These are phyloP conservation scores for Cyclotella distinguenda DNA, from an alignment of 108 stramenopile genomes.

Conservation along the genomic window DNA sequence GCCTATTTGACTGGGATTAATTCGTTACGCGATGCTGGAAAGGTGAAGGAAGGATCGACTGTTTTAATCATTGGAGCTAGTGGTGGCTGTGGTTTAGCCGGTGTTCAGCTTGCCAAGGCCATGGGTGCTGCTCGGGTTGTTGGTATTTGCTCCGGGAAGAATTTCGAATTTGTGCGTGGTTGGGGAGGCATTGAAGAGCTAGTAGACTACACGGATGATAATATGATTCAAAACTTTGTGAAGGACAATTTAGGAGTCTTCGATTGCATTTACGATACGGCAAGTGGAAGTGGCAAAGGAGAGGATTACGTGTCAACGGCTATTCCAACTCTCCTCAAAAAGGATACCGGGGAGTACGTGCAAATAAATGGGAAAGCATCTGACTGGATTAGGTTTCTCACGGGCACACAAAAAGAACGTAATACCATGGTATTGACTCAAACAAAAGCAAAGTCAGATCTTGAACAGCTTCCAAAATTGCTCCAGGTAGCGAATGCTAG, in stretches of 20 bases:
- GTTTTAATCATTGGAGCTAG: slow-evolving; percentile 51
- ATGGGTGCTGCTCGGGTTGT: slow-evolving; percentile 41
- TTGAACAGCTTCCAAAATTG: slow-evolving; percentile 24
- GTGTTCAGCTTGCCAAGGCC: slow-evolving; percentile 41
- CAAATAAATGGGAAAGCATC: slow-evolving; percentile 31
- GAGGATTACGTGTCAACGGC: slow-evolving; percentile 40
- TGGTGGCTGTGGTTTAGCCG: slow-evolving; percentile 53
- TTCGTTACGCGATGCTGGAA: slow-evolving; percentile 25
- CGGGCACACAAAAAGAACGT: slow-evolving; percentile 9
- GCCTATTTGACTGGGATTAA: slow-evolving; percentile 41
- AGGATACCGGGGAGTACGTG: slow-evolving; percentile 32
- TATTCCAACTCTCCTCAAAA: slow-evolving; percentile 19
- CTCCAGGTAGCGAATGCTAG: slow-evolving; percentile 12
- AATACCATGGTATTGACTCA: slow-evolving; percentile 16
- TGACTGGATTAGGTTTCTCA: slow-evolving; percentile 7
- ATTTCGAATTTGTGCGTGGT: slow-evolving; percentile 36
- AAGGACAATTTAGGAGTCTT: slow-evolving; percentile 36
- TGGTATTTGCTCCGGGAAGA: slow-evolving; percentile 53
- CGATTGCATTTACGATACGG: slow-evolving; percentile 53
- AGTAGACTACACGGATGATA: slow-evolving; percentile 42
- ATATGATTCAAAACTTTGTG: slow-evolving; percentile 23
- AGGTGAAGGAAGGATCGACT: slow-evolving; percentile 29
- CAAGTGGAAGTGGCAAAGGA: slow-evolving; percentile 44
- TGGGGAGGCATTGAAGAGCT: slow-evolving; percentile 22
- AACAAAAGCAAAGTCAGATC: slow-evolving; percentile 11